Evolutionary conservation across 345 rosid genomes (phyloP), one percentile per base, ranked within the genome.

Genomic region (Ailanthus altissimus): DNA sequence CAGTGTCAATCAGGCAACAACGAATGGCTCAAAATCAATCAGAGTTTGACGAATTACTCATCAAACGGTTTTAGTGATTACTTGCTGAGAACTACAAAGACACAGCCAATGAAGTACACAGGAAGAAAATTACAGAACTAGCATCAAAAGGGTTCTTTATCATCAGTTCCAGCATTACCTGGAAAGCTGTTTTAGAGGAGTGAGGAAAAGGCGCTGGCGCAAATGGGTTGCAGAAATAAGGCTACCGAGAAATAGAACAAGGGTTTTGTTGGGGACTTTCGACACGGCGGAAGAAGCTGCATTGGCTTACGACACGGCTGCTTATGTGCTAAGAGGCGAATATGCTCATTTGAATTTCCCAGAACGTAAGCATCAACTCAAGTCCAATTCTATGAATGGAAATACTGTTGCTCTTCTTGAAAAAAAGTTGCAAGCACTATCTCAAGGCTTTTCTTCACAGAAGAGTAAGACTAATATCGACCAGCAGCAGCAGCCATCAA

Each of bases 191-290:
- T 84, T n/a, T 75, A 80, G 99, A 84, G 99, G 99, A 47, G 99
- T 93, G 67, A 88, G 99, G 77, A 97, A 90, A 79, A 90, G 98
- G 85, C 99, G 92, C 71, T 93, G 99, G 99, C 97, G 99, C 0
- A 96, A 93, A 86, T 96, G 99, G 99, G 99, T 96, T 1, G 97
- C 99, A 0, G 99, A 96, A 83, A 96, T 96, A 62, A 86, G 98
- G 79, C 86, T 96, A 23, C 99, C 99, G 26, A 87, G 92, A 79
- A 93, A 96, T 83, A 77, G 99, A 80, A 91, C 94, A n/a, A 88
- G 99, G 79, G 98, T 96, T 67, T 96, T 98, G 99, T 76, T 96
- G 0, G 99, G 99, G 26, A 96, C 99, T 26, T 96, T 92, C 46
- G 93, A 93, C 60, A 92, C 97, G 0, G 99, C 98, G 28, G 93